These are phyloP conservation scores for Fusarium sp. DNA, from an alignment of 2,329 filamentous ascomycete genomes.

Conservation along the genomic window DNA sequence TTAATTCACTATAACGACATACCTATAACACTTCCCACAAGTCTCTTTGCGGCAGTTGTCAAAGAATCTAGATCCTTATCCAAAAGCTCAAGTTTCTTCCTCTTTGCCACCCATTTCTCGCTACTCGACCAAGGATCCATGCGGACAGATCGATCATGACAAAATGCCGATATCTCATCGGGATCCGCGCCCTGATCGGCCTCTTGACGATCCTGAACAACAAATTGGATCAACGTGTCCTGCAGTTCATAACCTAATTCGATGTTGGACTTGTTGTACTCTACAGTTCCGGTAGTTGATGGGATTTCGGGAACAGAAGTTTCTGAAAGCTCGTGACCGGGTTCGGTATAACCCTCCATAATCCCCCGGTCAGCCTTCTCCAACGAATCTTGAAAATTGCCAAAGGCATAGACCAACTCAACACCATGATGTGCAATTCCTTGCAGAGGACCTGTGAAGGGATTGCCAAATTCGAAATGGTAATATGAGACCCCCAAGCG, in stretches of 20 bases:
- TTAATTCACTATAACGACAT: neutral
- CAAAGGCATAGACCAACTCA: neutral
- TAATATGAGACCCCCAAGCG: neutral
- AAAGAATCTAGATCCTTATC: neutral
- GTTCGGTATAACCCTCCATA: neutral
- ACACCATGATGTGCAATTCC: neutral
- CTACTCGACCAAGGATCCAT: neutral
- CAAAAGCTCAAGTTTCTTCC: neutral
- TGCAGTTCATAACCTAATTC: neutral
- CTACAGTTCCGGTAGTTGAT: neutral
- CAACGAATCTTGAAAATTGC: neutral
- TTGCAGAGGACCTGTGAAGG: neutral
- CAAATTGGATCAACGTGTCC: neutral
- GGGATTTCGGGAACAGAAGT: neutral
- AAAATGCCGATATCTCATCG: neutral
- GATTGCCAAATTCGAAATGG: neutral
- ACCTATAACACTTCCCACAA: neutral
- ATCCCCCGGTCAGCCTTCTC: neutral
- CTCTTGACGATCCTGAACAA: neutral
- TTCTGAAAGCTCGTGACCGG: neutral
- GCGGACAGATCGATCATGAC: neutral
- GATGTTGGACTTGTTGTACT: neutral
- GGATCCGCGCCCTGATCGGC: neutral
- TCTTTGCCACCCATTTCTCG: neutral
- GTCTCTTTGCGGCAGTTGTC: neutral